Evolutionary conservation across 805 yeast species (phyloP).

Genomic region (Zygoascus flipseniorum): DNA sequence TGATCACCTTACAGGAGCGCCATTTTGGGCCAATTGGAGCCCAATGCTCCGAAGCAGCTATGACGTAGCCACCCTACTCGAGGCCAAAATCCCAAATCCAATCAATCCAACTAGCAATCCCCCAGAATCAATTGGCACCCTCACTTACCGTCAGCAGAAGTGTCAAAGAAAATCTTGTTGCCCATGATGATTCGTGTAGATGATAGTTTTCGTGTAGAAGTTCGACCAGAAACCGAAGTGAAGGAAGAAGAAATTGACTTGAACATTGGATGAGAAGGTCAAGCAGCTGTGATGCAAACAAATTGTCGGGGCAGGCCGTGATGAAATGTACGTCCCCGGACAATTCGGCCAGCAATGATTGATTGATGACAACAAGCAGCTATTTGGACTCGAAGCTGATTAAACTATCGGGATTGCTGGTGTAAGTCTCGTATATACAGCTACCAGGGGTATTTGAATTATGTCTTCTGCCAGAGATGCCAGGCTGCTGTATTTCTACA

Average conservation of each 20-base stretch:
- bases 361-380: too few relatives aligned
- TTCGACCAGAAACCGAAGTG: slow-evolving; percentile 7
- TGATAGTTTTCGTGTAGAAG: slow-evolving; percentile 10
- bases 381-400: too few relatives aligned
- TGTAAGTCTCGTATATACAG: too few relatives aligned
- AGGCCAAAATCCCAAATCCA: not conserved
- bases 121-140: not conserved
- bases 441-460: too few relatives aligned
- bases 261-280: slow-evolving; percentile 35
- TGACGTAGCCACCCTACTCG: not conserved
- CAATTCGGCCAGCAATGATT: too few relatives aligned
- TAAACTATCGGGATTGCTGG: too few relatives aligned
- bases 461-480: too few relatives aligned
- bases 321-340: not conserved
- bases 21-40: too few relatives aligned
- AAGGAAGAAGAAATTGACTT: slow-evolving; percentile 37
- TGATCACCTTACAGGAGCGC: too few relatives aligned
- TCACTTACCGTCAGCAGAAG: slow-evolving; percentile 53
- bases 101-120: not conserved
- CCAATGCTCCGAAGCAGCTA: not conserved
- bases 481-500: too few relatives aligned
- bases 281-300: not conserved
- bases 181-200: slow-evolving; percentile 24
- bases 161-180: slow-evolving; percentile 65
- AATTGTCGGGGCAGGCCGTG: not conserved